Base-by-base conservation (phyloP, 495 filamentous ascomycete species). In the Hypoxylon lenormandii region DNA sequence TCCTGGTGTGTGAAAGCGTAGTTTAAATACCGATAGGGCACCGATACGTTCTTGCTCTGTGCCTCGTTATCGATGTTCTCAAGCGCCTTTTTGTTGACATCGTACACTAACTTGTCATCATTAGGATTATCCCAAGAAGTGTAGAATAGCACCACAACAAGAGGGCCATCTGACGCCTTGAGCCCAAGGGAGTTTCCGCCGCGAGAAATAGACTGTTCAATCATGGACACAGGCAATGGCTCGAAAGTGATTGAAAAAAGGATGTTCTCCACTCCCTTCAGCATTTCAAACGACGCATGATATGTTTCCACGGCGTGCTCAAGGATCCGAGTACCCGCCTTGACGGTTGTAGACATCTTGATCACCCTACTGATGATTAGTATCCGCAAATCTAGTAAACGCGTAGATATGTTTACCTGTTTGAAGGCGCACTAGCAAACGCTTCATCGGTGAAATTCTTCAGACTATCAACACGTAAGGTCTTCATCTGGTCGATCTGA, bases 181-280 rank as follows among this genome's bases (percentile, higher is more conserved):
- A 79, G 33, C 4, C 75, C 75, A 30, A 79, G 49, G 36, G 74
- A 62, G 19, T 79, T 79, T 2, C 77, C 77, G 0, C 77, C 77
- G 52, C 37, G 37, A 13, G 37, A 6, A 40, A 40, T 13, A 3
- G 37, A 40, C 37, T 40, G 37, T 13, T 40, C 37, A 40, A 40
- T 40, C 37, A 40, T 40, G 37, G 37, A 40, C 3, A 13, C 12
- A 40, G 37, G 37, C 37, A 40, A 40, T 40, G 37, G 37, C 37
- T 40, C 37, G 37, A 40, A 40, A 13, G 37, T 40, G 37, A 40
- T 5, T 40, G 37, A 40, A 13, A 40, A 40, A 15, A 43, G n/a
- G 3, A 43, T 7, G 40, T 43, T 43, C 7, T 18, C 40, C n/a
- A 43, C 7, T 1, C 7, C 40, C 16, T 43, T 43, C 40, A 43